Percentiles rank a stretch among this genome's conserved stretches.
phyloP scores from a whole-genome alignment of 352 stramenopile genomes.

The Pythium rishiriense region DNA sequence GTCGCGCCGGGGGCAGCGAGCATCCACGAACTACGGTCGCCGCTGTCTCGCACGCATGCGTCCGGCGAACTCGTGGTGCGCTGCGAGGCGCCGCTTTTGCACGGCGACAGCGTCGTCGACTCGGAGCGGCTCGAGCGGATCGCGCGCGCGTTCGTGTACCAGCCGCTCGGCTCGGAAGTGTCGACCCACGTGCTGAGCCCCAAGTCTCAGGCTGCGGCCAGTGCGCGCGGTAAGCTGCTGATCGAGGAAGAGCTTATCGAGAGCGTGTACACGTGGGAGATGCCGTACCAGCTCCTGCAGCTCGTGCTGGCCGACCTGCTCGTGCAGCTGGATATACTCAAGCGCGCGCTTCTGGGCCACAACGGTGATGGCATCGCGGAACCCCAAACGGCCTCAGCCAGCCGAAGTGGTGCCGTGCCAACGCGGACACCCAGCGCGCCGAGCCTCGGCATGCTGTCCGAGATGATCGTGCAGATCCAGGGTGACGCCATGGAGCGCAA shows the following conservation, averaged over 20 bases:
- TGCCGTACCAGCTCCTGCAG: slow-evolving; percentile 83
- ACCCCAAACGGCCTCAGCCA: no score
- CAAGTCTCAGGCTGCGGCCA: neutral
- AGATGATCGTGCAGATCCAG: slow-evolving; percentile 89
- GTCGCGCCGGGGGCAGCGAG: slow-evolving; percentile 20
- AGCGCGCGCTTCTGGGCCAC: slow-evolving; percentile 28
- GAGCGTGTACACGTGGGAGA: slow-evolving; percentile 88
- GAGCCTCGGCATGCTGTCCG: slow-evolving; percentile 78
- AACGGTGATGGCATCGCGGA: slow-evolving; percentile 13
- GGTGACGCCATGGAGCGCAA: slow-evolving; percentile 77
- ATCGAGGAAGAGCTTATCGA: slow-evolving; percentile 87
- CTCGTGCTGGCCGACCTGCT: slow-evolving; percentile 75
- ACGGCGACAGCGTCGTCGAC: slow-evolving; percentile 39
- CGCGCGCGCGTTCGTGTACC: slow-evolving; percentile 79
- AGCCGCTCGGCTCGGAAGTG: slow-evolving; percentile 31
- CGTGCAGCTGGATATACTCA: slow-evolving; percentile 65
- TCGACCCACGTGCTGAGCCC: slow-evolving; percentile 23
- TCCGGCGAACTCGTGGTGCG: slow-evolving; percentile 78
- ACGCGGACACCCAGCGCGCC: slow-evolving; percentile 18
- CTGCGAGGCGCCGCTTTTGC: slow-evolving; percentile 67
- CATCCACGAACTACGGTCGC: slow-evolving; percentile 65
- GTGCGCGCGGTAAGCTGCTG: slow-evolving; percentile 52
- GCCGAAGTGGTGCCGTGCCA: no score
- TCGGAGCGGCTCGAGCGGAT: slow-evolving; percentile 54
- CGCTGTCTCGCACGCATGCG: slow-evolving; percentile 56